Base-by-base conservation (phyloP, 208 protist species). In the Trypanosoma lewisi region DNA sequence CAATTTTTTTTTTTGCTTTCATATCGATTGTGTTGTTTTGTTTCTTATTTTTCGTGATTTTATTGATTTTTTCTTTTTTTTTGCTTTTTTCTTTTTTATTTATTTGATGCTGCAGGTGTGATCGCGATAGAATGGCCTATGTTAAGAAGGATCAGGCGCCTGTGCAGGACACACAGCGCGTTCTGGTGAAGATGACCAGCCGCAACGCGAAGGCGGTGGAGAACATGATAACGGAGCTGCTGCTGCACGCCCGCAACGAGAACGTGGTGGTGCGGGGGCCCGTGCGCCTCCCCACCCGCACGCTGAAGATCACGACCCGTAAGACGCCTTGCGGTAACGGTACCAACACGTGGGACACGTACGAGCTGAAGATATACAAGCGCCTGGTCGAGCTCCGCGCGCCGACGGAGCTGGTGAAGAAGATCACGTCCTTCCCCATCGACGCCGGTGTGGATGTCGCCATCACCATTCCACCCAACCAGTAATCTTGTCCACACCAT, bases 331-430 rank as follows among this genome's bases (percentile, higher is more conserved):
- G 98, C 94, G 98, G 98, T 98, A 98, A 99, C 84, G 98, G 98
- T 96, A 99, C 98, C 70, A 99, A 99, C 85, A 99, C 98, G 47
- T 99, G 97, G 97, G 98, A 99, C 82, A 90, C 93, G 44, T 99
- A 95, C 70, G 97, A 99, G 89, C 98, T 99, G 98, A 95, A 98
- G 79, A 98, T 99, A 85, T 98, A 99, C 97, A 99, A 99, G 95
- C 97, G 98, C 81, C 77, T 99, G 55, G 98, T 99, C 72, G 97
- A 99, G 82, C 85, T 99, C 42, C 78, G 97, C 70, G 83, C 89
- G 52, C 82, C 96, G 48, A 77, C 77, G 60, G 85, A 90, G 67
- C 67, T 89, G 66, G 86, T 97, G 50, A 92, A 94, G 77, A 85
- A 91, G 78, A 98, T 98, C 78, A 90, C 92, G 53, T 83, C 81